Evolutionary conservation across 805 yeast species (phyloP), one percentile per base, ranked within the genome.

Genomic region (Komagataella mondaviorum): DNA sequence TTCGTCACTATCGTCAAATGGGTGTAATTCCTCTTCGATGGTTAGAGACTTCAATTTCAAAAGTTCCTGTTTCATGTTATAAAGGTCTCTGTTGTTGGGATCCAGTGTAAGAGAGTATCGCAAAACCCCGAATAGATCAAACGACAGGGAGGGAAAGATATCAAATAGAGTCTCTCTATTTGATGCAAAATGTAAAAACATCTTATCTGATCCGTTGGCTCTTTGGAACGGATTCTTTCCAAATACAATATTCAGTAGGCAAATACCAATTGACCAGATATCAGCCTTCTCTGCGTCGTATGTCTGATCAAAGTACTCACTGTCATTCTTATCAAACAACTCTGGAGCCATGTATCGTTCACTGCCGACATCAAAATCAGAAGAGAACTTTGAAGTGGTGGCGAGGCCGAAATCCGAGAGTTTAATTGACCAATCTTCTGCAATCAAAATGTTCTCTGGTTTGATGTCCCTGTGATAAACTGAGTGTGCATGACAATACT

Each of bases 81-180:
- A 61, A 54, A 91, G 69, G 59, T 83, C 82, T 60, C 98, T 80
- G 67, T 90, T 88, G 23, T 76, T 75, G 0, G 98, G 98, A 68
- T 90, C 96, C 52, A 91, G 77, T 10, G 95, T 83, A 52, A 91
- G 71, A 54, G 85, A 75, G 56, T 78, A 78, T 52, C 96, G 76
- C 61, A 90, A 73, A 0, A 87, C 95, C n/a, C 84, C 79, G 63
- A 88, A 91, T 59, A 89, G 76, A 61, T 89, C 96, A 50, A 79
- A 81, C 50, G 93, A 80, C 88, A 91, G 83, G 4, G 89, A 72
- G 16, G 96, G 89, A 64, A 90, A 91, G 46, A 89, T 85, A 67
- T 91, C 98, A 67, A 88, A 89, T 48, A 91, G 70, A 1, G 95
- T 85, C 65, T 91, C 97, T 57, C 96, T 77, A 60, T 87, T 86